Percentiles rank a stretch among this genome's conserved stretches.
Evolutionary conservation across 2,329 filamentous ascomycete species (phyloP).

Genomic region (Ceratocystis papillata): DNA sequence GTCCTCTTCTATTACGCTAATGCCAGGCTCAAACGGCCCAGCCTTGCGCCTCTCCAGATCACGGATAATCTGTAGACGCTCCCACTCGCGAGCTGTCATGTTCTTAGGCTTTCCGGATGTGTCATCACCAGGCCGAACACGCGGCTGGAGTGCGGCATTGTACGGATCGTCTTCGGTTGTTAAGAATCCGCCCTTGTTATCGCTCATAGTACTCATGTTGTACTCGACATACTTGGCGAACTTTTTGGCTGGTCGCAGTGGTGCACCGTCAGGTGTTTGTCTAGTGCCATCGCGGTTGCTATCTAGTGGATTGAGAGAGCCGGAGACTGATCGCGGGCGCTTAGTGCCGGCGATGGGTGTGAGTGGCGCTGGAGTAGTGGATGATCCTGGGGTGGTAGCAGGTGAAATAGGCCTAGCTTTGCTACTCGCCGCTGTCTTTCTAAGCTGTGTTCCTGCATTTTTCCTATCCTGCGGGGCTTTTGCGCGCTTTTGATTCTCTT

Average conservation of each 20-base stretch:
- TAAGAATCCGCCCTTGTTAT: slow-evolving; percentile 93
- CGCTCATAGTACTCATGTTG: slow-evolving; percentile 95
- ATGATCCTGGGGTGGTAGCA: not conserved
- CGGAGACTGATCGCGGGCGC: not conserved
- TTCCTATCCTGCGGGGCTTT: slow-evolving; percentile 72
- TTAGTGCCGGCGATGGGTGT: slow-evolving; percentile 14
- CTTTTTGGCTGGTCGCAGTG: slow-evolving; percentile 67
- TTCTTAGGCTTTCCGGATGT: slow-evolving; percentile 63
- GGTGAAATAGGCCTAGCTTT: not conserved
- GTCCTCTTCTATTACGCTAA: slow-evolving; percentile 60
- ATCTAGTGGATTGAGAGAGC: slow-evolving; percentile 40
- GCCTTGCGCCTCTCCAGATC: slow-evolving; percentile 61
- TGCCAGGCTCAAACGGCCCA: slow-evolving; percentile 77
- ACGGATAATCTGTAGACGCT: slow-evolving; percentile 63
- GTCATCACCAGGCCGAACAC: slow-evolving; percentile 31
- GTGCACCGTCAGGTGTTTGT: slow-evolving; percentile 46
- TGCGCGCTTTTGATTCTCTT: slow-evolving; percentile 76
- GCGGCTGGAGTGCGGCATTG: slow-evolving; percentile 57
- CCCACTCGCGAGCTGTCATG: slow-evolving; percentile 90
- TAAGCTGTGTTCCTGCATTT: slow-evolving; percentile 38
- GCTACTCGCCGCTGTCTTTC: not conserved
- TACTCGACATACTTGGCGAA: slow-evolving; percentile 95
- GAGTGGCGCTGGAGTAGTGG: not conserved
- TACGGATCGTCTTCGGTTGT: slow-evolving; percentile 83
- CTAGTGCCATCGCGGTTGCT: slow-evolving; percentile 39